Conservation (phyloP, 1,139 yeast genomes). For the Candida sanyaensis region DNA sequence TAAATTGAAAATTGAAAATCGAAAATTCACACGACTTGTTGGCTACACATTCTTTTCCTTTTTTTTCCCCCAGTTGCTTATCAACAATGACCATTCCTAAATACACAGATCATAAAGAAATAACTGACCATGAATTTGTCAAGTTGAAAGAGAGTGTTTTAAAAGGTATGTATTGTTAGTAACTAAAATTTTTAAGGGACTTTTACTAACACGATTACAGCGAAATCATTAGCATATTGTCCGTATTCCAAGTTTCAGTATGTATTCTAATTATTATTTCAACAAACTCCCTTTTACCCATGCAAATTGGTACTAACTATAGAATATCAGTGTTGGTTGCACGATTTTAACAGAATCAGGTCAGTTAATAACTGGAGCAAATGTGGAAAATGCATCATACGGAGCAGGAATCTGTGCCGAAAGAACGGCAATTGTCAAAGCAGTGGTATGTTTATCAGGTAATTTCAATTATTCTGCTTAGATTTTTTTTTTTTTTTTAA, state of each 20-base stretch:
- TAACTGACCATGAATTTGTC: slow-evolving; percentile 26
- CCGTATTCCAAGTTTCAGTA: slow-evolving; percentile 82
- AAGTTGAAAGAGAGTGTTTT: slow-evolving; percentile 27
- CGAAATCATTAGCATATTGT: slow-evolving; percentile 60
- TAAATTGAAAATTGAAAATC: neutral
- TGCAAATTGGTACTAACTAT: slow-evolving; percentile 15
- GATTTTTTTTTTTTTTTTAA: neutral
- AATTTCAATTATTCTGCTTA: neutral
- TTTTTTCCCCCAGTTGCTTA: neutral
- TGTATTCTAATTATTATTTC: slow-evolving; percentile 17
- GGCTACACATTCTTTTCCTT: neutral
- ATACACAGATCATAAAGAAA: slow-evolving; percentile 14
- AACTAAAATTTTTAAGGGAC: too few relatives aligned
- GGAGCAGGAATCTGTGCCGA: slow-evolving; percentile 94
- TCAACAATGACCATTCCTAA: slow-evolving; percentile 10
- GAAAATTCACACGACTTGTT: slow-evolving; percentile 7
- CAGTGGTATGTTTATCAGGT: slow-evolving; percentile 42
- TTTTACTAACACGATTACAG: slow-evolving; percentile 22
- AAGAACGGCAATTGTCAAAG: slow-evolving; percentile 71
- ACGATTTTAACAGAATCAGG: slow-evolving; percentile 58
- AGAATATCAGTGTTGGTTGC: slow-evolving; percentile 71
- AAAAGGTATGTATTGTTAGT: slow-evolving; percentile 24
- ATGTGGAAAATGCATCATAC: slow-evolving; percentile 90
- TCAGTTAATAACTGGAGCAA: slow-evolving; percentile 67
- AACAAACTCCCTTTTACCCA: too few relatives aligned